Conservation (phyloP, 176 grass and related monocot species). For the Phyllostachys edulis region DNA sequence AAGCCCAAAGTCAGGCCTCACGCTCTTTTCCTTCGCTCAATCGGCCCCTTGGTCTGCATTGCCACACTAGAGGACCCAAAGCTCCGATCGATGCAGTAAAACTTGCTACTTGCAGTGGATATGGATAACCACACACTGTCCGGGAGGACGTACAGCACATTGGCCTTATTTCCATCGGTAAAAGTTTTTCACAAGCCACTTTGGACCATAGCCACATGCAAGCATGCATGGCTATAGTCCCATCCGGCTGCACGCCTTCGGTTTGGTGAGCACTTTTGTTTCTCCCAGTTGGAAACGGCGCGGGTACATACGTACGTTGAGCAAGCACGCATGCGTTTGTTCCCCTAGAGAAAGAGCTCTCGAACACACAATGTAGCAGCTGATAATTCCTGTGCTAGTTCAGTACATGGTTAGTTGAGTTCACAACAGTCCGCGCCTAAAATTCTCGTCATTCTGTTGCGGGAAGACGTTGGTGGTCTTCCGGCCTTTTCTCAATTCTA, state of each 20-base stretch:
- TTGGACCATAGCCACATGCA: not conserved
- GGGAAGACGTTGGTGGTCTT: not conserved
- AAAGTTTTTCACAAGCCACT: not conserved
- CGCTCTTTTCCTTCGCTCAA: too few species aligned
- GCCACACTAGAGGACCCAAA: not conserved
- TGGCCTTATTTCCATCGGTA: not conserved
- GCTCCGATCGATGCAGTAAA: not conserved
- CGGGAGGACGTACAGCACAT: too few species aligned
- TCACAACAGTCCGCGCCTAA: not conserved
- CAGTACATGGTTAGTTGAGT: not conserved
- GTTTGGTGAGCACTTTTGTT: not conserved
- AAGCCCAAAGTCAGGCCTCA: too few species aligned
- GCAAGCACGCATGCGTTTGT: not conserved
- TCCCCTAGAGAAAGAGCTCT: not conserved
- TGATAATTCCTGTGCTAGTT: not conserved
- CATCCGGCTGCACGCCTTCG: not conserved
- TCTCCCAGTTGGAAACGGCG: not conserved
- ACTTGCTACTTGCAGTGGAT: not conserved
- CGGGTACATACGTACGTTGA: not conserved
- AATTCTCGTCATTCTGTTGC: not conserved
- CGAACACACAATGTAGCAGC: not conserved
- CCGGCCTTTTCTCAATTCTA: not conserved
- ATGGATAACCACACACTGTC: not conserved
- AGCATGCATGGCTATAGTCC: not conserved
- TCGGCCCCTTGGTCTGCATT: too few species aligned